A percentile compares a stretch with the other conserved stretches of the same genome.
Conservation (phyloP, 1,139 yeast species). For the Maudiozyma humilis region DNA sequence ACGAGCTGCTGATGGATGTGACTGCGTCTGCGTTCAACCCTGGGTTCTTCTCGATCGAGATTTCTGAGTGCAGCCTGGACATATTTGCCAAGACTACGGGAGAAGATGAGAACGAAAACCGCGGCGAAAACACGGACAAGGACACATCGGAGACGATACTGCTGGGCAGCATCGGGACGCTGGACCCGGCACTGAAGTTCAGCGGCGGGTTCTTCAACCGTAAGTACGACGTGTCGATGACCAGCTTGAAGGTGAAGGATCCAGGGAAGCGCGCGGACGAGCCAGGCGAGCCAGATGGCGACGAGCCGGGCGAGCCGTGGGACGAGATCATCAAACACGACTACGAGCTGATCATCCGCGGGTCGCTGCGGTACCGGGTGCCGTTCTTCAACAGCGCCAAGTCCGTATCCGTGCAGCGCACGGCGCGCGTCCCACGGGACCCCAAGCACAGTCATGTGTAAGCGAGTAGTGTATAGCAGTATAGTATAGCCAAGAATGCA, state of each 20-base stretch:
- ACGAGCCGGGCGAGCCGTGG: constrained; percentile 49
- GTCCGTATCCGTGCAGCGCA: constrained; percentile 56
- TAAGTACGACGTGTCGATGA: constrained; percentile 47
- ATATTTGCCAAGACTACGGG: constrained; percentile 84
- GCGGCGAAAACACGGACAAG: not conserved
- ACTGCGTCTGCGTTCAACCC: constrained; percentile 79
- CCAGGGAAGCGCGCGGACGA: constrained; percentile 59
- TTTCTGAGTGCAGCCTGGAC: constrained; percentile 67
- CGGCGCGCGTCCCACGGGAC: constrained; percentile 27
- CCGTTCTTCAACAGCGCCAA: constrained; percentile 53
- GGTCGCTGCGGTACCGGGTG: constrained; percentile 67
- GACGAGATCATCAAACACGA: constrained; percentile 67
- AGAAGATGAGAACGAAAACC: not conserved
- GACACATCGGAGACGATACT: constrained; percentile 51
- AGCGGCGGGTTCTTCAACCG: constrained; percentile 71
- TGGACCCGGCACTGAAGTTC: constrained; percentile 70
- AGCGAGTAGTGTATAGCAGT: no score
- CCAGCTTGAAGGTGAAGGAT: constrained; percentile 60
- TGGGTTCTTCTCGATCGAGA: constrained; percentile 63
- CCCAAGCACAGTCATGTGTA: not conserved
- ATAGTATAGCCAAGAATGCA: constrained; percentile 1
- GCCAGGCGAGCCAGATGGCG: constrained; percentile 27
- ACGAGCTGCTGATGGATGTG: constrained; percentile 75
- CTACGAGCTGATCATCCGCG: constrained; percentile 77
- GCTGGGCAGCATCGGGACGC: constrained; percentile 55